Evolutionary conservation across 73 alveolate species (phyloP).

Genomic region (Paramecium sonneborni): DNA sequence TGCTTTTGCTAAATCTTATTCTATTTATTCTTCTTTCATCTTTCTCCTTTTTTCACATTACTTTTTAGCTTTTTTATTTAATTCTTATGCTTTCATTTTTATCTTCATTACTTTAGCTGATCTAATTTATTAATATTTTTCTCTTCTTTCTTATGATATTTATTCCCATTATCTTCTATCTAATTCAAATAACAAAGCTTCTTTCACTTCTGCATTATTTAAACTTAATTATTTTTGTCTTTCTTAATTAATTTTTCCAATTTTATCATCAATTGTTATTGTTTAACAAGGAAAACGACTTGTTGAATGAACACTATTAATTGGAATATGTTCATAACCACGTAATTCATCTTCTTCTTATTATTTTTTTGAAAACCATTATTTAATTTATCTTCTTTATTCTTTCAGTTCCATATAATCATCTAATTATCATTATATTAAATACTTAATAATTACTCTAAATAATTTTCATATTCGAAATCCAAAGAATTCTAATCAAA

Average conservation of each 20-base stretch:
- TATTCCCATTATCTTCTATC: not conserved
- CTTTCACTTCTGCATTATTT: not conserved
- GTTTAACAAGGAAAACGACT: not conserved
- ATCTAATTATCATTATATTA: not conserved
- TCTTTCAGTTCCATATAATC: not conserved
- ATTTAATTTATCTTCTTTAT: not conserved
- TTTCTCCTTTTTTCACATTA: not conserved
- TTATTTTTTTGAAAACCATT: not conserved
- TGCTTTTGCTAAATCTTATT: not conserved
- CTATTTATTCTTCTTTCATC: not conserved
- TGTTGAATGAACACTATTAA: not conserved
- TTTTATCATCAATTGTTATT: not conserved
- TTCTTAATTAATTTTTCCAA: not conserved
- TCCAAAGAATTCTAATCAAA: too few relatives aligned
- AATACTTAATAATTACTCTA: not conserved
- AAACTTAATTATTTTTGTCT: not conserved
- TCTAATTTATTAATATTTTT: not conserved
- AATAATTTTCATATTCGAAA: too few relatives aligned
- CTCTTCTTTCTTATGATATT: not conserved
- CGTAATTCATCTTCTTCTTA: not conserved
- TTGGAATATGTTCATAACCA: not conserved
- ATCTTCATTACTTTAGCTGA: not conserved
- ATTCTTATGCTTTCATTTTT: not conserved
- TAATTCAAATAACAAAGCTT: not conserved
- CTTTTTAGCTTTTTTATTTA: not conserved